Percentiles rank a stretch among this genome's conserved stretches.
phyloP scores from a whole-genome alignment of 2,329 filamentous ascomycete species.

The Aspergillus persii region DNA sequence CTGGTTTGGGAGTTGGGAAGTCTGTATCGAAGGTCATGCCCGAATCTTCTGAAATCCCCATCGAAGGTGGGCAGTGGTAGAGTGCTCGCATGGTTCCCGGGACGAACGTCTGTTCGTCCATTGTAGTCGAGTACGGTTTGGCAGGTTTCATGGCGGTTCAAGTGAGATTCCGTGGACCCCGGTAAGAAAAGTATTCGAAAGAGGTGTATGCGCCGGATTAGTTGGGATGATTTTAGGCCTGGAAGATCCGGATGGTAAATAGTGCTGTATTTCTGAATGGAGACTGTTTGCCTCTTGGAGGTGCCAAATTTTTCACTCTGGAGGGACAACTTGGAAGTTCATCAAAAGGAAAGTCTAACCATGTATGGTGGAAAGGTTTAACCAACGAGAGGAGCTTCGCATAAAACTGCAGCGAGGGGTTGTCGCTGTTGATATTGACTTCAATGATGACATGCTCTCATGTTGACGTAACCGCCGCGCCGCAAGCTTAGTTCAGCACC shows the following conservation, averaged over 20 bases:
- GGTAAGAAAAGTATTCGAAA: neutral
- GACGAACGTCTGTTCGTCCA: slow-evolving; percentile 37
- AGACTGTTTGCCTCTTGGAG: neutral
- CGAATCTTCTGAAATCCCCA: slow-evolving; percentile 19
- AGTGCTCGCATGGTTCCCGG: slow-evolving; percentile 40
- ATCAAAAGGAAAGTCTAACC: neutral
- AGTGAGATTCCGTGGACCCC: neutral
- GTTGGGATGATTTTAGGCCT: neutral
- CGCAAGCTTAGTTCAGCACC: slow-evolving; percentile 18
- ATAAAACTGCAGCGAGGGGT: neutral
- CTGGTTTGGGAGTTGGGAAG: slow-evolving; percentile 38
- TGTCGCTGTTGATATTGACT: neutral
- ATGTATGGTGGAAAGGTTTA: neutral
- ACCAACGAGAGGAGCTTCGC: neutral
- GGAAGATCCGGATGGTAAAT: neutral
- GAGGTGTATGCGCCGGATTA: neutral
- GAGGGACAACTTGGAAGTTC: neutral
- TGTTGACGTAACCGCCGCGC: slow-evolving; percentile 18
- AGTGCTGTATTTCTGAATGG: neutral
- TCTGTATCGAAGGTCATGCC: slow-evolving; percentile 33
- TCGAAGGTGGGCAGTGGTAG: slow-evolving; percentile 32
- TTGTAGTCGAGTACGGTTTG: slow-evolving; percentile 27
- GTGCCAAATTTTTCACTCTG: neutral
- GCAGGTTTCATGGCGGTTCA: slow-evolving; percentile 15
- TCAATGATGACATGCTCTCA: neutral